phyloP scores from a whole-genome alignment of 2,329 filamentous ascomycete species.

The Gaeumannomyces sp. region DNA sequence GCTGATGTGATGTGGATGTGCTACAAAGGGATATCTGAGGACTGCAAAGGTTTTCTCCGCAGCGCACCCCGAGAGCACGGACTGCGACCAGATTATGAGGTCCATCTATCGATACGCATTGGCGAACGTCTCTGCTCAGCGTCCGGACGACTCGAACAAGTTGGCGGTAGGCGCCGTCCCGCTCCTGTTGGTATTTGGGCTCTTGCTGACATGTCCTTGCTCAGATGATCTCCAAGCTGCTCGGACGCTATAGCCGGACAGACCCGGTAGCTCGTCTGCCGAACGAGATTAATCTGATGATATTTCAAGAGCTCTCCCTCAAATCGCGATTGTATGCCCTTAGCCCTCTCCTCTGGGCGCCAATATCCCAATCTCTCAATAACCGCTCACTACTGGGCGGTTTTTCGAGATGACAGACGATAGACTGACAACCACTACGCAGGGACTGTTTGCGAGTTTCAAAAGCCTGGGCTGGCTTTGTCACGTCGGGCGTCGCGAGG shows the following conservation, averaged over 20 bases:
- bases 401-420: neutral
- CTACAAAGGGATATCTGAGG: constrained; percentile 5
- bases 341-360: neutral
- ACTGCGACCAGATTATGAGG: neutral
- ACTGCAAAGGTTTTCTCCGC: neutral
- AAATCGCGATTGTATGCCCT: neutral
- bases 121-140: constrained; percentile 1
- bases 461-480: constrained; percentile 4
- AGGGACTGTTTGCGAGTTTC: constrained; percentile 4
- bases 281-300: constrained; percentile 4
- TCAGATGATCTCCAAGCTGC: neutral
- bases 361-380: neutral
- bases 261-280: constrained; percentile 6
- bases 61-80: neutral
- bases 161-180: neutral
- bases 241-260: neutral
- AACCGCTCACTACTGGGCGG: too few relatives aligned
- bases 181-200: neutral
- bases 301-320: constrained; percentile 3
- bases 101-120: constrained; percentile 4
- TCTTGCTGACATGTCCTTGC: neutral
- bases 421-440: neutral
- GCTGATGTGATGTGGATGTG: neutral
- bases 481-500: neutral
- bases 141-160: neutral